These are phyloP conservation scores for Diplosphaera chodatii DNA, from an alignment of 139 green algal species.

Conservation along the genomic window DNA sequence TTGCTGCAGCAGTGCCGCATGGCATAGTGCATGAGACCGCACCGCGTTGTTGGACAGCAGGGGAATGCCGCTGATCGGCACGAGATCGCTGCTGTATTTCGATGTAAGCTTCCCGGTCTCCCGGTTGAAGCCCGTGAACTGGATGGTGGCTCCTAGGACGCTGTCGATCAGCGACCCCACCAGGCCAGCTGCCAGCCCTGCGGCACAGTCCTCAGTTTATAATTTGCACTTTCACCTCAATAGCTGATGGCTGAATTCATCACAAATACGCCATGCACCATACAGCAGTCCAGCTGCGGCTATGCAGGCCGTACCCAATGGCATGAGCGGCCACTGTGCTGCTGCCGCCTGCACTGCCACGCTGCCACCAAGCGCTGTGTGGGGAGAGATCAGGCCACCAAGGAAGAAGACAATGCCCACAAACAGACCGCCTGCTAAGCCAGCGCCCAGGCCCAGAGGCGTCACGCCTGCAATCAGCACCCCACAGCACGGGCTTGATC, in stretches of 20 bases:
- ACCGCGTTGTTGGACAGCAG: constrained; percentile 46
- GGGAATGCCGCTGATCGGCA: constrained; percentile 29
- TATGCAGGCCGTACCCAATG: constrained; percentile 3
- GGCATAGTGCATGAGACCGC: too few relatives aligned
- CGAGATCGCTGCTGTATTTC: constrained; percentile 25
- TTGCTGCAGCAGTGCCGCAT: background rate
- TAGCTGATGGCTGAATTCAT: too few relatives aligned
- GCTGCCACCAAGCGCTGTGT: background rate
- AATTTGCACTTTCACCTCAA: too few relatives aligned
- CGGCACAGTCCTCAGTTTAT: background rate
- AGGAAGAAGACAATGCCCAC: constrained; percentile 60
- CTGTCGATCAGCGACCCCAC: constrained; percentile 84
- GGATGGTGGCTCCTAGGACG: constrained; percentile 85
- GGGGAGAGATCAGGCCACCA: constrained; percentile 18
- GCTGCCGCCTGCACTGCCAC: background rate
- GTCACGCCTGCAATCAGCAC: constrained; percentile 64
- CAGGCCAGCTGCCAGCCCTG: constrained; percentile 35
- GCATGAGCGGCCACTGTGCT: constrained; percentile 24
- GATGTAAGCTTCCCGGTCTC: constrained; percentile 19
- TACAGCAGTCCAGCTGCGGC: too few relatives aligned
- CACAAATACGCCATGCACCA: too few relatives aligned
- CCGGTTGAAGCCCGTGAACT: constrained; percentile 74
- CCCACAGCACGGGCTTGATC: too few relatives aligned
- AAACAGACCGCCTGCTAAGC: constrained; percentile 65
- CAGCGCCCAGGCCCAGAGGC: constrained; percentile 56